phyloP scores from a whole-genome alignment of 2,329 filamentous ascomycete species.

The Sclerotinia spermophila region DNA sequence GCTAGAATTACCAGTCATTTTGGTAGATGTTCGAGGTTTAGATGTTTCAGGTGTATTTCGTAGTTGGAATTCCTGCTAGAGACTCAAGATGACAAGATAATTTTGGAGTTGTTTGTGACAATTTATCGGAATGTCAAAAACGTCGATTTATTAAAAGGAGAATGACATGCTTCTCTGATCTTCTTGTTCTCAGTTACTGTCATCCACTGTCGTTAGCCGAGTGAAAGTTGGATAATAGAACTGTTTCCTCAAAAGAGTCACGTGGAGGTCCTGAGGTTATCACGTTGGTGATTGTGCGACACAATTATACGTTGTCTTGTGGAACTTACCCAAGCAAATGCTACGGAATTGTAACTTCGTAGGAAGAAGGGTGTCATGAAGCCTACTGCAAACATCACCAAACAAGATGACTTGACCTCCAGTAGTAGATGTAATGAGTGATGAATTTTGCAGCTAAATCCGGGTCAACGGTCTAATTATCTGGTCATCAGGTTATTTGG shows the following conservation, averaged over 20 bases:
- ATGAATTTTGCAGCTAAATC: neutral
- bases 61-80: too few relatives aligned
- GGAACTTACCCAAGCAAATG: neutral
- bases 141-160: neutral
- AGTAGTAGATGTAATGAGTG: neutral
- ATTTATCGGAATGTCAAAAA: neutral
- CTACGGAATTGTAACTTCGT: neutral
- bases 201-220: neutral
- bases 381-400: neutral
- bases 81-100: too few relatives aligned
- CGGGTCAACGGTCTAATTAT: neutral
- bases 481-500: neutral
- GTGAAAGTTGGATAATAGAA: neutral
- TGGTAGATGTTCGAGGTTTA: neutral
- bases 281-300: neutral
- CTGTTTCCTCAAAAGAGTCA: neutral
- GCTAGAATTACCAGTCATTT: conserved; percentile 6
- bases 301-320: neutral
- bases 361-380: neutral
- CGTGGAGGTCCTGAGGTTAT: neutral
- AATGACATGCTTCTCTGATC: neutral
- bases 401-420: neutral
- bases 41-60: neutral
- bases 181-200: neutral
- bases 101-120: neutral